Percentiles rank a stretch among this genome's conserved stretches.
These are phyloP conservation scores for Cicer pinnatifidum DNA, from an alignment of 306 rosid species.

Conservation along the genomic window DNA sequence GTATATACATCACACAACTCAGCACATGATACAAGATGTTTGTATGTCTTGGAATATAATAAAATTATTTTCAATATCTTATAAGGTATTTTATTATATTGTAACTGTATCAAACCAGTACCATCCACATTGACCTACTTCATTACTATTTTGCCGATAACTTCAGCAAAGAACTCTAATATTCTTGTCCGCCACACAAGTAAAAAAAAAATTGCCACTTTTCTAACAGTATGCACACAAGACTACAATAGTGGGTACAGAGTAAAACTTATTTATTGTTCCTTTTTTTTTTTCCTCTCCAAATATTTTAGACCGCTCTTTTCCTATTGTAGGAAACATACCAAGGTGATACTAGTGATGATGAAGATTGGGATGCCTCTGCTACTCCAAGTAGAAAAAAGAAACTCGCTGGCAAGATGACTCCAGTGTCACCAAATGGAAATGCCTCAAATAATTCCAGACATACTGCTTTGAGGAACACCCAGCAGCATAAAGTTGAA, in stretches of 20 bases:
- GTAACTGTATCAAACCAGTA: not conserved
- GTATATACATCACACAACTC: not conserved
- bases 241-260: slow-evolving; percentile 4
- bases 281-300: slow-evolving; percentile 24
- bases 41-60: not conserved
- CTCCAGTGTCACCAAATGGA: slow-evolving; percentile 54
- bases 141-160: not conserved
- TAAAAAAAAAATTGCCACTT: not conserved
- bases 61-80: not conserved
- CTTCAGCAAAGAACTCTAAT: slow-evolving; percentile 2
- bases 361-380: slow-evolving; percentile 67
- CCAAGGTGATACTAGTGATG: slow-evolving; percentile 77
- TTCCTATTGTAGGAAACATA: slow-evolving; percentile 72
- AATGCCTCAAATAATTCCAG: slow-evolving; percentile 43
- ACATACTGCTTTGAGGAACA: slow-evolving; percentile 49
- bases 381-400: slow-evolving; percentile 51
- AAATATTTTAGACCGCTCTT: slow-evolving; percentile 41
- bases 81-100: not conserved
- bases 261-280: slow-evolving; percentile 27
- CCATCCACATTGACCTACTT: not conserved
- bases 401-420: slow-evolving; percentile 39
- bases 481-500: slow-evolving; percentile 50
- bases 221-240: not conserved
- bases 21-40: not conserved
- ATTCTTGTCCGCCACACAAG: not conserved